Conservation (phyloP, 2,329 filamentous ascomycete genomes). For the Hypocrella siamensis region DNA sequence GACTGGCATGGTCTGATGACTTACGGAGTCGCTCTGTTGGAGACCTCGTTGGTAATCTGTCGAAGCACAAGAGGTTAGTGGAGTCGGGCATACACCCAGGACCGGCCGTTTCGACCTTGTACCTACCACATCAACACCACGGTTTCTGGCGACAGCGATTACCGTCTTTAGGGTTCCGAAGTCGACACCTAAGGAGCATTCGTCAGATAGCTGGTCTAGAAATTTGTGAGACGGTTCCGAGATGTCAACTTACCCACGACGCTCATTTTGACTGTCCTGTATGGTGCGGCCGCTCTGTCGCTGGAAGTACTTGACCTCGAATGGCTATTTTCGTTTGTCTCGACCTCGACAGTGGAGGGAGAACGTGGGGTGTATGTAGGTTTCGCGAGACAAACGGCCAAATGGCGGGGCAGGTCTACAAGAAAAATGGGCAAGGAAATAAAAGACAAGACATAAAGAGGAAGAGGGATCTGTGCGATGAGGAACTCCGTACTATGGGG, state of each 20-base stretch:
- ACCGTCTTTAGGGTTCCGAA: slow-evolving; percentile 95
- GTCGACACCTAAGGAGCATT: slow-evolving; percentile 52
- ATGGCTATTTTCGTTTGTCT: too few relatives aligned
- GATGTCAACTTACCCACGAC: slow-evolving; percentile 30
- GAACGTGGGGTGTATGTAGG: too few relatives aligned
- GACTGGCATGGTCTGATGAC: slow-evolving; percentile 23
- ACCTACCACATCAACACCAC: slow-evolving; percentile 94
- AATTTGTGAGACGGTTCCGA: neutral
- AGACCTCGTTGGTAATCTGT: slow-evolving; percentile 97
- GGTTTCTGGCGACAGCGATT: slow-evolving; percentile 93
- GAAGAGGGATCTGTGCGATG: too few relatives aligned
- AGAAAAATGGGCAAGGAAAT: too few relatives aligned
- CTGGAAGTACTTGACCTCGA: too few relatives aligned
- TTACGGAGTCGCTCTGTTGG: slow-evolving; percentile 95
- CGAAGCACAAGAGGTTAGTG: slow-evolving; percentile 1
- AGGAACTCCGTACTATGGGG: too few relatives aligned
- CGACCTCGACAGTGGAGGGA: too few relatives aligned
- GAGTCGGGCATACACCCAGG: neutral
- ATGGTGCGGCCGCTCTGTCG: too few relatives aligned
- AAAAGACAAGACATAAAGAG: too few relatives aligned
- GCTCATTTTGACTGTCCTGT: slow-evolving; percentile 34
- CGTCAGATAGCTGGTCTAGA: neutral
- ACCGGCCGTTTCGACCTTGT: too few relatives aligned
- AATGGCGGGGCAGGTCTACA: too few relatives aligned
- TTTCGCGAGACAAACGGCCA: too few relatives aligned